Percentiles rank a stretch among this genome's conserved stretches.
These are phyloP conservation scores for Cucumis variabilis DNA, from an alignment of 331 rosid species.

Conservation along the genomic window DNA sequence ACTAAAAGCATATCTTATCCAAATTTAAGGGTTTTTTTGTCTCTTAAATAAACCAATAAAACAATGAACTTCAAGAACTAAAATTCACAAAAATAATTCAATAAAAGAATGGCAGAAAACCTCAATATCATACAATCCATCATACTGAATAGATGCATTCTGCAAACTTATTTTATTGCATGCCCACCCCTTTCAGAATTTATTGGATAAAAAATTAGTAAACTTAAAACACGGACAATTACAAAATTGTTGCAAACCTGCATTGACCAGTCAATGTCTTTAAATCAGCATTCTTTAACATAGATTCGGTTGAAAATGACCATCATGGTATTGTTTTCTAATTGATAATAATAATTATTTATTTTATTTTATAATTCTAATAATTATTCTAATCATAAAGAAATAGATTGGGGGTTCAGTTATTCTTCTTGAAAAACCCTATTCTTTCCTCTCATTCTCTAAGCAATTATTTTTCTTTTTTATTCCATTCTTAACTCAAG, in stretches of 20 bases:
- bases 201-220: not conserved
- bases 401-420: too few relatives aligned
- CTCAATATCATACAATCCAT: not conserved
- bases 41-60: not conserved
- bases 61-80: not conserved
- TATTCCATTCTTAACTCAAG: too few relatives aligned
- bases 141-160: not conserved
- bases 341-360: too few relatives aligned
- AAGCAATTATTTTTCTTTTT: too few relatives aligned
- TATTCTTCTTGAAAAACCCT: too few relatives aligned
- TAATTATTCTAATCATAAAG: too few relatives aligned
- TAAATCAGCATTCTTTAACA: slow-evolving; percentile 86
- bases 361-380: too few relatives aligned
- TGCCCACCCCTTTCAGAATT: not conserved
- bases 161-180: not conserved
- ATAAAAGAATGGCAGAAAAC: not conserved
- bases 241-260: slow-evolving; percentile 54
- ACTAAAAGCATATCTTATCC: not conserved
- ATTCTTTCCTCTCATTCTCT: too few relatives aligned
- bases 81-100: not conserved
- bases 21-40: too few relatives aligned
- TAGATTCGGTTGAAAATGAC: too few relatives aligned
- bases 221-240: not conserved
- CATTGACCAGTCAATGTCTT: slow-evolving; percentile 96
- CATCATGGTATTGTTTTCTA: too few relatives aligned